Conservation (phyloP, 2,329 filamentous ascomycete genomes). For the Colletotrichum cuscutae region DNA sequence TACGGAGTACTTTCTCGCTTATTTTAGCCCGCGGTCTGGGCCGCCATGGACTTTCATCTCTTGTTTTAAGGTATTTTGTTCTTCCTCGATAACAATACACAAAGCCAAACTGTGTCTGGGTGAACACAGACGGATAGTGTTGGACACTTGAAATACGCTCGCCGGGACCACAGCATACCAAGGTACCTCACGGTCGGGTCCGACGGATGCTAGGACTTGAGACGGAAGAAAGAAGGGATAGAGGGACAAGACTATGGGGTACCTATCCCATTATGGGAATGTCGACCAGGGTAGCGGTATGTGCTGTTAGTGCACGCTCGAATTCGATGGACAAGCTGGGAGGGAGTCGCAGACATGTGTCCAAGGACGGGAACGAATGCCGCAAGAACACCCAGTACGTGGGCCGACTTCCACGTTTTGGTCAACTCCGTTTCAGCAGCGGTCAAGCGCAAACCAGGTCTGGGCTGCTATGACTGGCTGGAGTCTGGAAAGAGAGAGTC, state of each 20-base stretch:
- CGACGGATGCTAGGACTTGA: not conserved
- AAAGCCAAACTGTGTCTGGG: not conserved
- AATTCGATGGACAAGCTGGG: not conserved
- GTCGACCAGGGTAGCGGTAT: not conserved
- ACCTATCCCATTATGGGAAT: not conserved
- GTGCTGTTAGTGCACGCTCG: not conserved
- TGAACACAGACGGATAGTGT: not conserved
- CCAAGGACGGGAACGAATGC: not conserved
- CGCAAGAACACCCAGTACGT: not conserved
- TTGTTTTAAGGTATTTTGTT: not conserved
- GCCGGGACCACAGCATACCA: not conserved
- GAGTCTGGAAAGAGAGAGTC: not conserved
- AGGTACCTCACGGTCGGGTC: not conserved
- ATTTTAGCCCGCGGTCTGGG: conserved; percentile 10
- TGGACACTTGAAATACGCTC: no score
- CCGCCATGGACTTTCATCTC: not conserved
- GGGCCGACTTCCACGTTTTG: not conserved
- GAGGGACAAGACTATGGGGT: not conserved
- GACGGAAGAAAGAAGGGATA: not conserved
- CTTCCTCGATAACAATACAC: no score
- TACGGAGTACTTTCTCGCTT: not conserved
- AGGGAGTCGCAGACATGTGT: not conserved
- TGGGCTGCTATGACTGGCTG: conserved; percentile 2
- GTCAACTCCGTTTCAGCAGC: conserved; percentile 20
- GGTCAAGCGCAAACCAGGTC: conserved; percentile 4